phyloP scores from a whole-genome alignment of 257 asterid genomes.

The Catharanthus roseus region DNA sequence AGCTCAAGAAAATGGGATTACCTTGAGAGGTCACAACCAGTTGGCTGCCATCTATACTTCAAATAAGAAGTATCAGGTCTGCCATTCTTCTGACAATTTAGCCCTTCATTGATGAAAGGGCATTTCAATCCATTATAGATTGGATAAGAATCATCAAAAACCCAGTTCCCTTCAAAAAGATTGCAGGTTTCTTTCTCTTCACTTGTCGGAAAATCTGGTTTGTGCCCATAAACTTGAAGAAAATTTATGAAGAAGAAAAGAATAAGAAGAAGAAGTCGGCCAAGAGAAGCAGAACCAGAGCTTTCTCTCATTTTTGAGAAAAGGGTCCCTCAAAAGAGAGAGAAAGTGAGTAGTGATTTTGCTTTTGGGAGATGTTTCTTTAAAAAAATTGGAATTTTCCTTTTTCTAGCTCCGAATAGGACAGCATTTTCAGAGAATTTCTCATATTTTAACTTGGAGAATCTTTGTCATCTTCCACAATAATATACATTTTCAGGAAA shows the following conservation, averaged over 20 bases:
- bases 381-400: no score
- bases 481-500: no score
- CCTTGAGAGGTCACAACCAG: conserved; percentile 46
- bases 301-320: conserved; percentile 8
- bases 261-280: neutral
- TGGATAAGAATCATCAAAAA: conserved; percentile 42
- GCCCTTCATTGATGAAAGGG: conserved; percentile 46
- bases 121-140: conserved; percentile 47
- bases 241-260: neutral
- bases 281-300: neutral
- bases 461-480: neutral
- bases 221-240: neutral
- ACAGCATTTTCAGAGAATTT: neutral
- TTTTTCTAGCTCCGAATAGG: no score
- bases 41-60: conserved; percentile 58
- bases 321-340: neutral
- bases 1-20: no score
- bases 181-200: conserved; percentile 28
- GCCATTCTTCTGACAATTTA: conserved; percentile 59
- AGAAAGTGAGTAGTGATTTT: neutral
- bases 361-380: neutral
- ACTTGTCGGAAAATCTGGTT: neutral
- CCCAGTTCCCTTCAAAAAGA: conserved; percentile 61
- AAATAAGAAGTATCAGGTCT: conserved; percentile 42
- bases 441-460: neutral